Conservation (phyloP, 225 moss, liverwort and hornwort species). For the Thuidium tamariscinum region DNA sequence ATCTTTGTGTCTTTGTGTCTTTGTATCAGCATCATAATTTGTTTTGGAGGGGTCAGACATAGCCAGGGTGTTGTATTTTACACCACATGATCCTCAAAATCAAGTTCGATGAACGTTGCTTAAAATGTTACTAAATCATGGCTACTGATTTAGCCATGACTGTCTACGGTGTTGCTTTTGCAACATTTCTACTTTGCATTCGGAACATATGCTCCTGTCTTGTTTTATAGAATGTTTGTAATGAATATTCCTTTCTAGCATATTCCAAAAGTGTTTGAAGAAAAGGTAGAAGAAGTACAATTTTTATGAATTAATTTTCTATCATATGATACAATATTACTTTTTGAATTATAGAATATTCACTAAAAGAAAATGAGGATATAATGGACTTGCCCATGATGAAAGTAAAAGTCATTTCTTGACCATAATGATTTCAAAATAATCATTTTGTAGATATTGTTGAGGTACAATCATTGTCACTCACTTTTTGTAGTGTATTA, state of each 20-base stretch:
- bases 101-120: not conserved
- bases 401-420: too few species aligned
- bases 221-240: not conserved
- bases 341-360: too few species aligned
- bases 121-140: not conserved
- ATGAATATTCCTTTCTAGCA: not conserved
- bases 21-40: too few species aligned
- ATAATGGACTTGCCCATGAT: too few species aligned
- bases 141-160: not conserved
- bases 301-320: not conserved
- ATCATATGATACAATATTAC: not conserved
- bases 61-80: not conserved
- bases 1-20: too few species aligned
- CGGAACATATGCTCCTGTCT: not conserved
- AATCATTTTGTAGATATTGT: too few species aligned
- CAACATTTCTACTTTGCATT: not conserved
- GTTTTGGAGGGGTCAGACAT: too few species aligned
- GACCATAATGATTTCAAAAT: too few species aligned
- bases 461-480: too few species aligned
- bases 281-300: not conserved
- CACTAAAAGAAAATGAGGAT: too few species aligned
- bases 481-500: too few species aligned
- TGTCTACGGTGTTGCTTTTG: not conserved
- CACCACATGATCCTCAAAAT: not conserved
- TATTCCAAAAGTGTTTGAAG: not conserved